phyloP scores from a whole-genome alignment of 2,329 filamentous ascomycete genomes.

The Pseudogymnoascus sp. region DNA sequence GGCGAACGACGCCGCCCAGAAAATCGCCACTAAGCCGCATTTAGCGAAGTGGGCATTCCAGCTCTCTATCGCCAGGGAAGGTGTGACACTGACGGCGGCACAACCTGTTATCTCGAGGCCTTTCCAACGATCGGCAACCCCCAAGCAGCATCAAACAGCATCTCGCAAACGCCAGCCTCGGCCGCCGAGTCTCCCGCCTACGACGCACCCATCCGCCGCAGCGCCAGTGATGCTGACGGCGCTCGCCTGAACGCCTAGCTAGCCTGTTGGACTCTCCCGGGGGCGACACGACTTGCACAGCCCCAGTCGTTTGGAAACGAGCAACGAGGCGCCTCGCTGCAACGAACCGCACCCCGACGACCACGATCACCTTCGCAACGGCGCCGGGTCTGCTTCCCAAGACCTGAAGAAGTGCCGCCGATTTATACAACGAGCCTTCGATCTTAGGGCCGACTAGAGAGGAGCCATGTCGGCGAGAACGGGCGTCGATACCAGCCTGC shows the following conservation, averaged over 20 bases:
- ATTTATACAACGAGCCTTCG: too few species aligned
- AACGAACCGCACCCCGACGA: not conserved
- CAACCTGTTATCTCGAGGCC: conserved; percentile 5
- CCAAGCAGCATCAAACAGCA: not conserved
- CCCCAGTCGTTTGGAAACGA: conserved; percentile 8
- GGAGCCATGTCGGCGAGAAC: conserved; percentile 24
- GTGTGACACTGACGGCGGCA: conserved; percentile 2
- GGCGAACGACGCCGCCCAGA: not conserved
- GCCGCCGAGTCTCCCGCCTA: not conserved
- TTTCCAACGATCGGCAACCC: not conserved
- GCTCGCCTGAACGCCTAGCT: not conserved
- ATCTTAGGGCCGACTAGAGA: too few species aligned
- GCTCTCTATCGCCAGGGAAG: conserved; percentile 6
- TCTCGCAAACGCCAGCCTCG: not conserved
- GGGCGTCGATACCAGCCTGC: conserved; percentile 51
- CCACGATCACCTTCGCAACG: not conserved
- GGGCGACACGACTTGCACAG: conserved; percentile 9
- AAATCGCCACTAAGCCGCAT: not conserved
- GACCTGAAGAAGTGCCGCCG: not conserved
- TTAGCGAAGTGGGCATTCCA: conserved; percentile 3
- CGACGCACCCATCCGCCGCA: not conserved
- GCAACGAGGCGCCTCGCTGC: not conserved
- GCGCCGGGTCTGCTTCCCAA: not conserved
- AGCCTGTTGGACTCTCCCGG: conserved; percentile 4
- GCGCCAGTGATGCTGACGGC: not conserved